These are phyloP conservation scores for Phaeodactylum tricornutum DNA, from an alignment of 108 stramenopile genomes.

Conservation along the genomic window DNA sequence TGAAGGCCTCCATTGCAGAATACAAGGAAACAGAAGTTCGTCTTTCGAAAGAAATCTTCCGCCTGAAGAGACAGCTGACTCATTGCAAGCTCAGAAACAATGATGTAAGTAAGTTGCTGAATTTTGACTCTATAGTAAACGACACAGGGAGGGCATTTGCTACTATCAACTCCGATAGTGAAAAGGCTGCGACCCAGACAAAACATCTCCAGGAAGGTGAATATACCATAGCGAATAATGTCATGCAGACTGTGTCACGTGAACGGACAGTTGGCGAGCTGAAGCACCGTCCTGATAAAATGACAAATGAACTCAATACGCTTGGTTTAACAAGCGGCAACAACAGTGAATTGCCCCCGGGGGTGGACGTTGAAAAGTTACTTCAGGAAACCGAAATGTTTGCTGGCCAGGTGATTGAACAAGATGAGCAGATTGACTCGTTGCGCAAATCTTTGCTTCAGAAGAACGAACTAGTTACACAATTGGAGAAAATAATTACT, in stretches of 20 bases:
- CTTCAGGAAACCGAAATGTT: slow-evolving; percentile 78
- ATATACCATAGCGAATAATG: slow-evolving; percentile 36
- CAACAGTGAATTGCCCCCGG: neutral
- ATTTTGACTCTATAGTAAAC: neutral
- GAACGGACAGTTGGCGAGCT: slow-evolving; percentile 27
- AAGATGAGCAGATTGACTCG: slow-evolving; percentile 68
- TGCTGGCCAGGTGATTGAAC: slow-evolving; percentile 79
- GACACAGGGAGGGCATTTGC: slow-evolving; percentile 4
- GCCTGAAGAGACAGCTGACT: slow-evolving; percentile 4
- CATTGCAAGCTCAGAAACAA: slow-evolving; percentile 2
- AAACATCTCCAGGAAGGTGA: slow-evolving; percentile 35
- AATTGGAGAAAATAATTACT: neutral
- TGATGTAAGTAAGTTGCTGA: neutral
- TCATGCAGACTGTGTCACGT: slow-evolving; percentile 36
- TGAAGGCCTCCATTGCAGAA: slow-evolving; percentile 24
- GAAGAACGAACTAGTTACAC: neutral
- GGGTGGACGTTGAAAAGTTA: slow-evolving; percentile 41
- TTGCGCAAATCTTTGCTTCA: slow-evolving; percentile 18
- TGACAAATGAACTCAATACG: slow-evolving; percentile 18
- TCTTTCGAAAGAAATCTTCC: slow-evolving; percentile 5
- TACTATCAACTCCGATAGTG: neutral
- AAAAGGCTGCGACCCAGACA: neutral
- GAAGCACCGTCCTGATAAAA: slow-evolving; percentile 11
- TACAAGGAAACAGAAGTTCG: slow-evolving; percentile 20
- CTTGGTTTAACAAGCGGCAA: neutral